Base-by-base conservation (phyloP, 768 basidiomycete species). In the Macrolepiota albuminosa region DNA sequence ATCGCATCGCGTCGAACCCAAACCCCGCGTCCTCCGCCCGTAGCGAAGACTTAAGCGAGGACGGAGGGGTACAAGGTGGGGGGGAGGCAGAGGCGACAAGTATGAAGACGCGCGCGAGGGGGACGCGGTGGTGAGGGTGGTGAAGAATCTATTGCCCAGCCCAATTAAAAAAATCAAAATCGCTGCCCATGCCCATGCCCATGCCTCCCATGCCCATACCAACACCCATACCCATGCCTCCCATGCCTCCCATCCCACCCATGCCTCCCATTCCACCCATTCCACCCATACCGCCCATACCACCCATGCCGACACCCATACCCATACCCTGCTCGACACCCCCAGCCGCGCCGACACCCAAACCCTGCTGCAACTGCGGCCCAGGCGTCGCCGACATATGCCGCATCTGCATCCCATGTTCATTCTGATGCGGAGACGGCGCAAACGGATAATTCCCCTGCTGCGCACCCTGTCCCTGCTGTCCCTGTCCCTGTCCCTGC, bases 101-200 rank as follows among this genome's bases (percentile, higher is more conserved):
- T 34, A 6, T 34, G 29, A 29, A 29, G 29, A 29, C 29, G 29
- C 29, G 29, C 29, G 29, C 29, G 29, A 29, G 29, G 29, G 1
- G 29, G 29, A 29, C 34, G 34, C 34, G 34, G 34, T 3, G 6
- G 7, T 7, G 34, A 34, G 9, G 34, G 29, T 29, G 29, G 29
- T 29, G 29, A 29, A 29, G 29, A 21, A 42, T 55, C 61, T 54
- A 66, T 67, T 69, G 74, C 75, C 71, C 77, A 58, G 75, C 74
- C 82, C 85, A 87, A 68, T 82, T 84, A 69, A 85, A 83, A 62
- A 84, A 71, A 62, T 85, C 84, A 64, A 83, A 81, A 57, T 86
- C 85, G 65, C 68, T 24, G 11, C 54, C 54, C 54, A 55, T 55
- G 9, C 53, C 53, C 53, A 54, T 54, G 0, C 53, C 53, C 53